These are phyloP conservation scores for Amorphotheca resinae DNA, from an alignment of 495 filamentous ascomycete genomes.

Conservation along the genomic window DNA sequence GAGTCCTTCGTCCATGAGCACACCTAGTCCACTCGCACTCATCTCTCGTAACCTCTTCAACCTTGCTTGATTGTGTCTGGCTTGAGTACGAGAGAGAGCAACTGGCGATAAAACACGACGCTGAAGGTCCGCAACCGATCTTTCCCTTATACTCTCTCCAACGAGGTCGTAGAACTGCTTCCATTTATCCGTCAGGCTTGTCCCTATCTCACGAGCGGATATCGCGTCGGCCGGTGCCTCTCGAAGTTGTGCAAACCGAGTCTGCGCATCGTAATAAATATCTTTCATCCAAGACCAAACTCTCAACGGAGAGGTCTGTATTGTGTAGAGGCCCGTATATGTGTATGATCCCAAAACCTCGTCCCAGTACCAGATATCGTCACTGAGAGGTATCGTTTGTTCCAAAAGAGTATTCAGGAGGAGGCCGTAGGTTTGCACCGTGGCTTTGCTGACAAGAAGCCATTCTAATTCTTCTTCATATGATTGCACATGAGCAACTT, in stretches of 20 bases:
- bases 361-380: constrained; percentile 91
- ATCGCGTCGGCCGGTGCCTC: constrained; percentile 7
- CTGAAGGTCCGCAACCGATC: constrained; percentile 46
- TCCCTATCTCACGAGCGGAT: constrained; percentile 8
- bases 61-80: constrained; percentile 50
- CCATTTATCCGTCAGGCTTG: constrained; percentile 44
- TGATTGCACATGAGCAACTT: constrained; percentile 22
- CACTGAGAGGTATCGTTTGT: constrained; percentile 64
- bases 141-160: constrained; percentile 50
- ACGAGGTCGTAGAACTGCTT: constrained; percentile 71
- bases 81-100: constrained; percentile 54
- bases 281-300: constrained; percentile 54
- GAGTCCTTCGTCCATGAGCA: constrained; percentile 73
- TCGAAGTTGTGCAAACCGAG: constrained; percentile 30
- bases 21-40: constrained; percentile 74
- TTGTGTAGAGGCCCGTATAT: constrained; percentile 59
- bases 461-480: constrained; percentile 73
- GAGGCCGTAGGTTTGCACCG: constrained; percentile 70
- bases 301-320: constrained; percentile 68
- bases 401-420: constrained; percentile 61
- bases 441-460: constrained; percentile 76
- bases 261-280: constrained; percentile 44
- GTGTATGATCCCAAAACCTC: constrained; percentile 60
- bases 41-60: constrained; percentile 58
- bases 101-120: constrained; percentile 56